Base-by-base conservation (phyloP, 2,329 filamentous ascomycete genomes). In the Fusarium kyushuense region DNA sequence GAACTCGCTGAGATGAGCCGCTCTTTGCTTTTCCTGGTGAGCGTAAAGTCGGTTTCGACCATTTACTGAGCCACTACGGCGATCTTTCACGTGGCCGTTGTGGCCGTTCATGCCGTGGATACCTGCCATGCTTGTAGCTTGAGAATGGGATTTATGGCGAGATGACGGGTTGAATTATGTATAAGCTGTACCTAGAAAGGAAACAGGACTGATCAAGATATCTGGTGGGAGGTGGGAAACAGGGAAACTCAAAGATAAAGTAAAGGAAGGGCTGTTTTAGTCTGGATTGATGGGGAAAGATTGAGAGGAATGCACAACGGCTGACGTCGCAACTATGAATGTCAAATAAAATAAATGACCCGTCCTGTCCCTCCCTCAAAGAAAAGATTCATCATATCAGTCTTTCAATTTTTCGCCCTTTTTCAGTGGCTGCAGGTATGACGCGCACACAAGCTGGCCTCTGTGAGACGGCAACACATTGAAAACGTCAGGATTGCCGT, bases 1-100 rank as follows among this genome's bases (percentile, higher is more conserved):
- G n/a, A 72, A 16, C 3, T 64, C 45, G 9, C 70, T 72, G 6
- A 72, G 51, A 6, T 69, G 69, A 17, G 25, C 58, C 8, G n/a
- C 45, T 23, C 21, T 54, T 47, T 59, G 61, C 6, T 54, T 54
- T 6, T 46, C 21, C 9, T 40, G 32, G 9, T 38, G 43, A 17
- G 17, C 33, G 25, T 58, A 29, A 19, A 59, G 47, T 14, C 17
- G 23, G 27, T 40, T 49, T 16, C 25, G 47, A 16, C 17, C 14
- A 23, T 38, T 38, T 27, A 42, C 17, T 2, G 33, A 16, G 23
- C 14, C 23, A 27, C 46, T 49, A 3, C 32, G 46, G 8, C 41
- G 49, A 10, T 40, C 14, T 6, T 16, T 45, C 13, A 10, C 11
- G 6, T 30, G 41, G 14, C 35, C 25, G 11, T 52, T 32, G 14